A percentile compares a stretch with the other conserved stretches of the same genome.
Evolutionary conservation across 305 asterid species (phyloP).

Genomic region (Withania somnifera): DNA sequence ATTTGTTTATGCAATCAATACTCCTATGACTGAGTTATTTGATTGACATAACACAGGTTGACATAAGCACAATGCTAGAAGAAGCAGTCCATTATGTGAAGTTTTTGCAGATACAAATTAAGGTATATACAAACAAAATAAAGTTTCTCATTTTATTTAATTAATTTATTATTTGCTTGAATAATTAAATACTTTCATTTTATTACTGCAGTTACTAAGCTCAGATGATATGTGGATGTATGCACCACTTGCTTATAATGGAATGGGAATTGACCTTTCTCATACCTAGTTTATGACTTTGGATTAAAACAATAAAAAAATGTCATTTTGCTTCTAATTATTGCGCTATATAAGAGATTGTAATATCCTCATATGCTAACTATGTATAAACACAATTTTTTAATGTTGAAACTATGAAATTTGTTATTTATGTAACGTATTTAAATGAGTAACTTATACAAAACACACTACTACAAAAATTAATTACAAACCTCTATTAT

Average conservation of each 20-base stretch:
- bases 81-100: conserved; percentile 87
- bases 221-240: conserved; percentile 91
- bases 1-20: not conserved
- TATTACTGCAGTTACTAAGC: conserved; percentile 54
- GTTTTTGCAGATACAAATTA: conserved; percentile 77
- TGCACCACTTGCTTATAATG: conserved; percentile 76
- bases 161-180: not conserved
- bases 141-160: not conserved
- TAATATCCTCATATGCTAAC: not conserved
- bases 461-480: no score
- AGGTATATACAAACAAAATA: conserved; percentile 26
- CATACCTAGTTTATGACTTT: conserved; percentile 23
- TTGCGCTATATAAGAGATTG: not conserved
- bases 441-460: no score
- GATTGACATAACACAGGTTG: conserved; percentile 20
- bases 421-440: no score
- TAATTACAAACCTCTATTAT: no score
- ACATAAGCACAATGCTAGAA: conserved; percentile 91
- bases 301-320: not conserved
- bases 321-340: not conserved
- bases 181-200: not conserved
- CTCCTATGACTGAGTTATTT: not conserved
- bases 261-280: conserved; percentile 52
- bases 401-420: no score
- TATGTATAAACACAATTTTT: not conserved